Evolutionary conservation across 306 rosid species (phyloP).

Genomic region (Vigna mungo): DNA sequence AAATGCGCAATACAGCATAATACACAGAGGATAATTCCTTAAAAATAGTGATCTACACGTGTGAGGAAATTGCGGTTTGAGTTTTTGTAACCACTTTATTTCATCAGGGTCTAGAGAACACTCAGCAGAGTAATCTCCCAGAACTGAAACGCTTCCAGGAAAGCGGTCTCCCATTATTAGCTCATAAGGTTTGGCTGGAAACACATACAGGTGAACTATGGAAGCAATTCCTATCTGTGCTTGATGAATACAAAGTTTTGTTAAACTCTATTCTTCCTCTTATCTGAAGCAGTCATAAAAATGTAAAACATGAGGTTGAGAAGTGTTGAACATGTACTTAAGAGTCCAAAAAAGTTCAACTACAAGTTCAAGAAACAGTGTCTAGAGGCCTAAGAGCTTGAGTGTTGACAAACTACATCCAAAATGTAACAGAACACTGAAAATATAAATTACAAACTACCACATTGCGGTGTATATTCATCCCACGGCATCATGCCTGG

Average conservation of each 20-base stretch:
- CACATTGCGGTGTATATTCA: constrained; percentile 33
- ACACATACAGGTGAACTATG: constrained; percentile 90
- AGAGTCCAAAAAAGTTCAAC: constrained; percentile 38
- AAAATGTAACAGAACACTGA: constrained; percentile 39
- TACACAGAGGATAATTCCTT: too few relatives aligned
- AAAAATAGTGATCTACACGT: too few relatives aligned
- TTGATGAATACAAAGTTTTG: constrained; percentile 66
- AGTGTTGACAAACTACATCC: constrained; percentile 40
- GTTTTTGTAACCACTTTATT: too few relatives aligned
- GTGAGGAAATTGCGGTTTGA: too few relatives aligned
- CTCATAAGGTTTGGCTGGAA: constrained; percentile 95
- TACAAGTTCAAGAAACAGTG: constrained; percentile 46
- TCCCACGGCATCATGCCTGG: constrained; percentile 28
- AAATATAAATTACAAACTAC: constrained; percentile 27
- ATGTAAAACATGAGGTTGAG: constrained; percentile 37
- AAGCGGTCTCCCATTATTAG: constrained; percentile 80
- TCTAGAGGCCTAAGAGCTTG: constrained; percentile 35
- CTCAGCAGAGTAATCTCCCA: too few relatives aligned
- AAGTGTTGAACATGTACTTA: constrained; percentile 36
- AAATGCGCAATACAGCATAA: too few relatives aligned
- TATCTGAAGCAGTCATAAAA: constrained; percentile 49
- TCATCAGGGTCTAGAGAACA: too few relatives aligned
- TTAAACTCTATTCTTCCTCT: constrained; percentile 56
- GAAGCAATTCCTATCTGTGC: constrained; percentile 99
- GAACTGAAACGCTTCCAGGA: too few relatives aligned